Conservation (phyloP, 2,329 filamentous ascomycete species). For the Chalaropsis thielavioides region DNA sequence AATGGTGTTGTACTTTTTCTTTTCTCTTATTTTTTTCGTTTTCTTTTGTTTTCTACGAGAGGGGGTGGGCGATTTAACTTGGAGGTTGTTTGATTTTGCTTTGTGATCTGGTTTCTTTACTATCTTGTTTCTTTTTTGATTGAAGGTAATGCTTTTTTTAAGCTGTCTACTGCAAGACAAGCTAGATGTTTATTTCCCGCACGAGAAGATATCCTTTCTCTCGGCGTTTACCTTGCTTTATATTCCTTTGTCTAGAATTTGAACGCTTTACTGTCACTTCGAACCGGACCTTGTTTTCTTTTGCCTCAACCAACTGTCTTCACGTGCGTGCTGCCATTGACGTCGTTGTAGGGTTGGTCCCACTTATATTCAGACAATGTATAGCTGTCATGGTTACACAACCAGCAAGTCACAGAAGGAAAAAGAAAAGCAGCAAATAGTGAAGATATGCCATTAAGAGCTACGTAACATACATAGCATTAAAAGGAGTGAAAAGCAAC, state of each 20-base stretch:
- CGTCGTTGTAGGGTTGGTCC: not conserved
- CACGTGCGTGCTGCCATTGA: not conserved
- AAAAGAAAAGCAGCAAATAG: too few species aligned
- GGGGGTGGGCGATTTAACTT: not conserved
- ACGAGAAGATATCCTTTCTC: too few species aligned
- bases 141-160: too few species aligned
- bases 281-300: not conserved
- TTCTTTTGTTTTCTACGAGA: not conserved
- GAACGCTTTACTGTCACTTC: not conserved
- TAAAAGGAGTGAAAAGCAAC: not conserved
- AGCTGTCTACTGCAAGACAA: too few species aligned
- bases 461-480: not conserved
- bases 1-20: not conserved
- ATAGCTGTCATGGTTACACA: not conserved
- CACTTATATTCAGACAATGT: not conserved
- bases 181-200: too few species aligned
- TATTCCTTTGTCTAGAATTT: not conserved
- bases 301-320: not conserved
- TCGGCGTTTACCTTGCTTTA: not conserved
- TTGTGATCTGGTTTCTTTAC: not conserved
- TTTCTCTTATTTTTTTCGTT: not conserved
- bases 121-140: not conserved
- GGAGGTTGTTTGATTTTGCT: constrained; percentile 2
- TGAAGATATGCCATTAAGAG: not conserved
- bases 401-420: not conserved